These are phyloP conservation scores for Blastomyces emzantsi DNA, from an alignment of 2,329 filamentous ascomycete genomes.

Conservation along the genomic window DNA sequence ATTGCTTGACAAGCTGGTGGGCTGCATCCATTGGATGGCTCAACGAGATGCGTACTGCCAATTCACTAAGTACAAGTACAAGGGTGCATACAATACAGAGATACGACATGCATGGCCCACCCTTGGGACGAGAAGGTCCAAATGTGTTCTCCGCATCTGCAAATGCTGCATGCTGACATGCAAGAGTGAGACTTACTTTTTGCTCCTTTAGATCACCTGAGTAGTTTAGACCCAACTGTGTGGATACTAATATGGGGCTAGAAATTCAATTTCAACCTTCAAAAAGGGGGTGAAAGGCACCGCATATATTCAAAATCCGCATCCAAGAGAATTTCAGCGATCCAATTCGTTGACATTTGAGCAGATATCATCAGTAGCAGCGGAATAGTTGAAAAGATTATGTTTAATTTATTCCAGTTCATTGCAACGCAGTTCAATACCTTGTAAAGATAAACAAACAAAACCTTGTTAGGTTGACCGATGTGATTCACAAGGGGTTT, in stretches of 20 bases:
- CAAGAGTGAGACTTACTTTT: constrained; percentile 10
- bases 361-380: neutral
- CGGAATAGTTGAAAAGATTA: neutral
- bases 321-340: neutral
- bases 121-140: neutral
- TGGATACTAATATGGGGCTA: constrained; percentile 31
- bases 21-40: neutral
- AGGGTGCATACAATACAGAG: constrained; percentile 4
- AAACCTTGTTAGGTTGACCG: neutral
- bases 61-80: constrained; percentile 5
- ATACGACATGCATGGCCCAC: constrained; percentile 10
- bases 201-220: constrained; percentile 31
- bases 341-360: constrained; percentile 1
- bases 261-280: constrained; percentile 36
- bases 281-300: constrained; percentile 11
- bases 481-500: neutral
- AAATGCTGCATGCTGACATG: constrained; percentile 14
- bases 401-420: neutral
- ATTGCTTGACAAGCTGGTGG: neutral
- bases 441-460: constrained; percentile 7
- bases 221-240: constrained; percentile 27
- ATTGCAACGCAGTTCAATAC: constrained; percentile 2
- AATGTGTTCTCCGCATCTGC: constrained; percentile 8
- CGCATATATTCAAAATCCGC: neutral
- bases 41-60: constrained; percentile 6